These are phyloP conservation scores for Parietichytrium sp. DNA, from an alignment of 108 stramenopile genomes.

Conservation along the genomic window DNA sequence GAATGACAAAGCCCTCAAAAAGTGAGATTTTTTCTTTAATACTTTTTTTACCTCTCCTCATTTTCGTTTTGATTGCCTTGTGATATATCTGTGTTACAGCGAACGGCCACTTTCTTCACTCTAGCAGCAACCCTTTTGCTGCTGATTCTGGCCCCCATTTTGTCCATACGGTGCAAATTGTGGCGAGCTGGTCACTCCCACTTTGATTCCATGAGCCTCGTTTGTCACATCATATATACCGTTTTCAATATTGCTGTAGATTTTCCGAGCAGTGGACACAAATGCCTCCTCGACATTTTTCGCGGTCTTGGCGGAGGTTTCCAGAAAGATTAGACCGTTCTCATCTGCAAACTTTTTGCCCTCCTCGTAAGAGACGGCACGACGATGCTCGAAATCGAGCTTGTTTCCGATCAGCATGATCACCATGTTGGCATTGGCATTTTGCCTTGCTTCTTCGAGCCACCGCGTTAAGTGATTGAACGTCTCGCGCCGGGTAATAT, in stretches of 20 bases:
- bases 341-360: slow-evolving; percentile 84
- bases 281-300: slow-evolving; percentile 97
- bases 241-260: slow-evolving; percentile 89
- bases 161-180: slow-evolving; percentile 21
- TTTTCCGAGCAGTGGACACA: slow-evolving; percentile 92
- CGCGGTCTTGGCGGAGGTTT: slow-evolving; percentile 95
- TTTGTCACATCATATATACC: slow-evolving; percentile 95
- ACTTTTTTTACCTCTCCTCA: no score
- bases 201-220: slow-evolving; percentile 93
- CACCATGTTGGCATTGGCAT: slow-evolving; percentile 92
- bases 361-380: slow-evolving; percentile 76
- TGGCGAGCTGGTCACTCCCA: slow-evolving; percentile 56
- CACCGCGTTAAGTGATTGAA: slow-evolving; percentile 94
- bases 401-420: slow-evolving; percentile 98
- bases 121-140: slow-evolving; percentile 33
- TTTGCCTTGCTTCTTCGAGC: slow-evolving; percentile 97
- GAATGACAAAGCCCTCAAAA: no score
- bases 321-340: slow-evolving; percentile 94
- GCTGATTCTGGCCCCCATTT: slow-evolving; percentile 7
- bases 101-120: no score
- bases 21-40: no score
- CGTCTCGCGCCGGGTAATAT: slow-evolving; percentile 96
- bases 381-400: slow-evolving; percentile 85
- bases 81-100: no score
- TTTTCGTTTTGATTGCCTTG: no score